Conservation (phyloP, 2,329 filamentous ascomycete species). For the Thermomyces lanuginosus region DNA sequence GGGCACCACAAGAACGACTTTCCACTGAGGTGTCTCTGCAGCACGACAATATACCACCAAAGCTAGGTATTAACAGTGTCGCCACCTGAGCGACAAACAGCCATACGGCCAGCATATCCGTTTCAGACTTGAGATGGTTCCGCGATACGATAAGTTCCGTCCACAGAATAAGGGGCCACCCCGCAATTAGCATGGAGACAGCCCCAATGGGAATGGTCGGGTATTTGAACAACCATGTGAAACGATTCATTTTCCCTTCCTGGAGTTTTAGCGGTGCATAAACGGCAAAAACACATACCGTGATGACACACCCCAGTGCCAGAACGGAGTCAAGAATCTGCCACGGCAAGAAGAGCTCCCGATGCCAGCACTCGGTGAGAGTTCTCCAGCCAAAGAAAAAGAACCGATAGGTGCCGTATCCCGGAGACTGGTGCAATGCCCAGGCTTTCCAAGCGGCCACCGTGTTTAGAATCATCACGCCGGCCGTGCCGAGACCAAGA, state of each 20-base stretch:
- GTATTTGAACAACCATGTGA: no score
- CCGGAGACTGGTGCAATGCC: not conserved
- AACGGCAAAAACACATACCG: not conserved
- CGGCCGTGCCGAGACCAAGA: conserved; percentile 1
- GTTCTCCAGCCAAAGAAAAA: conserved; percentile 2
- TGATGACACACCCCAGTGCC: not conserved
- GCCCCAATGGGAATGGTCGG: no score
- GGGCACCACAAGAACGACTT: no score
- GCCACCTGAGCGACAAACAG: conserved; percentile 1
- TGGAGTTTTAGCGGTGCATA: no score
- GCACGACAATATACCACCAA: conserved; percentile 2
- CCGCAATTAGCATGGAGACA: not conserved
- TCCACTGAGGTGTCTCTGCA: no score
- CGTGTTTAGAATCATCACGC: conserved; percentile 1
- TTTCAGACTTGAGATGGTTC: conserved; percentile 2
- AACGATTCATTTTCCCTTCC: no score
- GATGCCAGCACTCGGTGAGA: conserved; percentile 1
- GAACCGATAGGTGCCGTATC: conserved; percentile 1
- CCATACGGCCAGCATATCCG: conserved; percentile 1
- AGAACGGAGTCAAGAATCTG: conserved; percentile 1
- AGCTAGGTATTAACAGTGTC: conserved; percentile 1
- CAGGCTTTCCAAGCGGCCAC: conserved; percentile 1
- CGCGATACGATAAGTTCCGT: conserved; percentile 1
- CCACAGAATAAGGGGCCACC: conserved; percentile 2
- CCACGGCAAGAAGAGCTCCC: conserved; percentile 1